These are phyloP conservation scores for Podaxis sp. DNA, from an alignment of 768 basidiomycete species.

Conservation along the genomic window DNA sequence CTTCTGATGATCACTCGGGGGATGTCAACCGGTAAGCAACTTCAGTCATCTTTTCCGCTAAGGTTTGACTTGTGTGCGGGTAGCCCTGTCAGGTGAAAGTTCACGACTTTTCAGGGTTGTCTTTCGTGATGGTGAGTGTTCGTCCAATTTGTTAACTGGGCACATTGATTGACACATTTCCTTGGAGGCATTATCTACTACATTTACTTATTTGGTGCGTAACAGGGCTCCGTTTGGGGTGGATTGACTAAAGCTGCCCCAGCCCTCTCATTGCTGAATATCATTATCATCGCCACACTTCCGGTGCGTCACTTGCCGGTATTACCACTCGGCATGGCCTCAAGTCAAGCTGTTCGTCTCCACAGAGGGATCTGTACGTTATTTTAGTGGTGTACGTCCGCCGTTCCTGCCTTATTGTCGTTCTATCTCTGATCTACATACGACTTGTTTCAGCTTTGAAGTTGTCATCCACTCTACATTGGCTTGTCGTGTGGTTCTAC, in stretches of 20 bases:
- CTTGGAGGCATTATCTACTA: neutral
- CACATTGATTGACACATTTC: neutral
- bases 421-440: neutral
- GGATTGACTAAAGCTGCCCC: neutral
- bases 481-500: neutral
- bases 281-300: neutral
- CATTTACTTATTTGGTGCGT: neutral
- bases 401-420: neutral
- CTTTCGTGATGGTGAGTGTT: neutral
- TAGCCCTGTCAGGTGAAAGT: neutral
- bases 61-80: neutral
- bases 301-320: neutral
- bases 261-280: neutral
- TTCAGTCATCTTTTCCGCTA: neutral
- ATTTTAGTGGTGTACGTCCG: neutral
- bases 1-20: neutral
- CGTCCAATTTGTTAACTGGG: neutral
- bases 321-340: neutral
- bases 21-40: neutral
- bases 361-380: neutral
- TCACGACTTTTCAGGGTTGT: neutral
- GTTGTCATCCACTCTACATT: neutral
- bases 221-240: neutral
- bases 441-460: neutral
- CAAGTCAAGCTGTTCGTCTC: neutral